phyloP scores from a whole-genome alignment of 306 rosid species.

The Trifolium fragiferum region DNA sequence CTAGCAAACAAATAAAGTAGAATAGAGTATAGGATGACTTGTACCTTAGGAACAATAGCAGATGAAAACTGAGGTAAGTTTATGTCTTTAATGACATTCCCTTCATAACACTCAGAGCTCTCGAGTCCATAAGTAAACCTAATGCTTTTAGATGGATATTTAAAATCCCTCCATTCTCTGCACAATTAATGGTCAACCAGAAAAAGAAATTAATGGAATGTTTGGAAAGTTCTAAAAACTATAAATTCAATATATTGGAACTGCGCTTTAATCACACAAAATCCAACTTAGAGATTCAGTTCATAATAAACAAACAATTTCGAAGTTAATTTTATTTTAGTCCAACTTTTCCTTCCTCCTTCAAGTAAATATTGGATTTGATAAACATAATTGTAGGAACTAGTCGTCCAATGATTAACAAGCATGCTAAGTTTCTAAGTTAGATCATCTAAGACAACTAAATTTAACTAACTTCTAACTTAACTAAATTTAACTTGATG shows the following conservation, averaged over 20 bases:
- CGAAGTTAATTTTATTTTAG: neutral
- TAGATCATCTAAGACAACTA: too few relatives aligned
- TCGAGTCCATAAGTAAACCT: conserved; percentile 56
- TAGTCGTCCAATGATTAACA: conserved; percentile 3
- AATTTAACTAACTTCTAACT: too few relatives aligned
- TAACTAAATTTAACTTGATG: too few relatives aligned
- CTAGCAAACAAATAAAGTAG: conserved; percentile 19
- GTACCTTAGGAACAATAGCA: conserved; percentile 74
- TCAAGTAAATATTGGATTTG: neutral
- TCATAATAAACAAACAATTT: conserved; percentile 1
- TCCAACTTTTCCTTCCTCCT: conserved; percentile 1
- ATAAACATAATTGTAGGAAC: neutral
- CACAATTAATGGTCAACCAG: conserved; percentile 37
- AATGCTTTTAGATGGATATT: conserved; percentile 63
- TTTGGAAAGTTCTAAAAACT: conserved; percentile 15
- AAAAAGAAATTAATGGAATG: neutral
- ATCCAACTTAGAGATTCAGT: neutral
- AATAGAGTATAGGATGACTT: conserved; percentile 2
- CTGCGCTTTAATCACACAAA: neutral
- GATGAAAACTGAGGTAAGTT: conserved; percentile 77
- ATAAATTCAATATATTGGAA: neutral
- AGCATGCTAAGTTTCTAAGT: conserved; percentile 1
- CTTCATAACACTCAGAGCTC: conserved; percentile 50
- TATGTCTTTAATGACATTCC: conserved; percentile 44
- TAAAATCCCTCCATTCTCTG: conserved; percentile 84